phyloP scores from a whole-genome alignment of 2,329 filamentous ascomycete species.

The Penicillium hesseltinei region DNA sequence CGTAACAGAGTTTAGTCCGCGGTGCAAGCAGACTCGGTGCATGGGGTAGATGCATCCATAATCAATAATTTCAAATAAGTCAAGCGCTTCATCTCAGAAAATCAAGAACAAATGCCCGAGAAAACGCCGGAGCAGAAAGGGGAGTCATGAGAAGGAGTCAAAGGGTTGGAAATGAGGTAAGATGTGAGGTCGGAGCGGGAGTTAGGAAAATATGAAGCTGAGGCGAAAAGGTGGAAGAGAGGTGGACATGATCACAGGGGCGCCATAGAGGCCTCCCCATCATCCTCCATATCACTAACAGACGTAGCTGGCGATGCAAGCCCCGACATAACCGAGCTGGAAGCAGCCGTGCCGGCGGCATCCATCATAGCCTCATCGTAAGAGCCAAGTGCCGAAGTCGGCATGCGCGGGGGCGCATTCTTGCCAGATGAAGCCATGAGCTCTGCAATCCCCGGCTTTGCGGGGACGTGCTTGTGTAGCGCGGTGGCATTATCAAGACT shows the following conservation, averaged over 20 bases:
- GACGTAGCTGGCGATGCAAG: conserved; percentile 40
- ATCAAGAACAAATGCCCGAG: not conserved
- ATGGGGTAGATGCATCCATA: conserved; percentile 5
- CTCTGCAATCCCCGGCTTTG: conserved; percentile 63
- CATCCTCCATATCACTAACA: conserved; percentile 32
- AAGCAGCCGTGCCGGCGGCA: conserved; percentile 22
- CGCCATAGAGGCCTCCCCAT: conserved; percentile 27
- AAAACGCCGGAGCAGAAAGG: conserved; percentile 12
- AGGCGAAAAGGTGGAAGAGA: not conserved
- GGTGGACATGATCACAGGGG: conserved; percentile 3
- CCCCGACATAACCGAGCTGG: conserved; percentile 39
- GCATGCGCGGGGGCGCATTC: conserved; percentile 20
- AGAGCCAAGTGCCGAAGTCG: conserved; percentile 10
- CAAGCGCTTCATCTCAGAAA: conserved; percentile 9
- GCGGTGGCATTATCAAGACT: conserved; percentile 72
- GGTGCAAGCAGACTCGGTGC: not conserved
- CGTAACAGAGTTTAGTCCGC: not conserved
- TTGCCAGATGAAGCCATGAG: conserved; percentile 36
- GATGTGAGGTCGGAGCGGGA: not conserved
- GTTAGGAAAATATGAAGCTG: not conserved
- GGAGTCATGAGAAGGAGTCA: conserved; percentile 6
- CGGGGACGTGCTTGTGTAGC: conserved; percentile 66
- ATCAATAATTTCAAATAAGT: conserved; percentile 4
- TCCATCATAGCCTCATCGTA: conserved; percentile 32
- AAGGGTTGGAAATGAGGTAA: not conserved